Percentiles rank a stretch among this genome's conserved stretches.
These are phyloP conservation scores for Auxenochlorella pyrenoidosa DNA, from an alignment of 139 green algal species.

Conservation along the genomic window DNA sequence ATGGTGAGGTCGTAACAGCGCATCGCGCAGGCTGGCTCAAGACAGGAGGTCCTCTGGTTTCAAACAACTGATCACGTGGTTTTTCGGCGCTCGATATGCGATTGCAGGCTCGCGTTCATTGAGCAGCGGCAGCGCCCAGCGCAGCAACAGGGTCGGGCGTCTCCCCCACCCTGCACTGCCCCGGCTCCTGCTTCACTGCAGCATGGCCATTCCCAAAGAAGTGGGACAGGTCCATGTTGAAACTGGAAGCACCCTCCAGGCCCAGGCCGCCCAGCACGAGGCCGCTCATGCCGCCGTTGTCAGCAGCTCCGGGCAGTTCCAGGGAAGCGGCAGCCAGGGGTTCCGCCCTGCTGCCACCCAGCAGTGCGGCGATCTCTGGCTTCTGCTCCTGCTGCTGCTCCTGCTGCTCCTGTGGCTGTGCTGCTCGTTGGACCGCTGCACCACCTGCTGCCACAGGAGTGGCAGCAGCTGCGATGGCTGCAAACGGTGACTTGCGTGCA, in stretches of 20 bases:
- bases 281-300: background rate
- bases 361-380: background rate
- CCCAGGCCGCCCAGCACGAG: background rate
- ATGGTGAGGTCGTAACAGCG: too few relatives aligned
- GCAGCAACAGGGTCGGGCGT: background rate
- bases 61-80: too few relatives aligned
- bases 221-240: slow-evolving; percentile 8
- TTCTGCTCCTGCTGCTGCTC: slow-evolving; percentile 6
- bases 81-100: too few relatives aligned
- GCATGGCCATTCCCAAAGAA: background rate
- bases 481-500: background rate
- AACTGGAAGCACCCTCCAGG: background rate
- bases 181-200: background rate
- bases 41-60: too few relatives aligned
- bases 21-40: too few relatives aligned
- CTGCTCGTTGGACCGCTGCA: background rate
- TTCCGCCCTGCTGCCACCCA: background rate
- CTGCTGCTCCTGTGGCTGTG: background rate
- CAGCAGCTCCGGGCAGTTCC: background rate
- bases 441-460: background rate
- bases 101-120: too few relatives aligned
- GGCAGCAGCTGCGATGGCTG: background rate
- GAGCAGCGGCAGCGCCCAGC: background rate
- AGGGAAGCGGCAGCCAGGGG: background rate
- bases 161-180: background rate